phyloP scores from a whole-genome alignment of 1,139 yeast species.

The Blastobotrys illinoisensis region DNA sequence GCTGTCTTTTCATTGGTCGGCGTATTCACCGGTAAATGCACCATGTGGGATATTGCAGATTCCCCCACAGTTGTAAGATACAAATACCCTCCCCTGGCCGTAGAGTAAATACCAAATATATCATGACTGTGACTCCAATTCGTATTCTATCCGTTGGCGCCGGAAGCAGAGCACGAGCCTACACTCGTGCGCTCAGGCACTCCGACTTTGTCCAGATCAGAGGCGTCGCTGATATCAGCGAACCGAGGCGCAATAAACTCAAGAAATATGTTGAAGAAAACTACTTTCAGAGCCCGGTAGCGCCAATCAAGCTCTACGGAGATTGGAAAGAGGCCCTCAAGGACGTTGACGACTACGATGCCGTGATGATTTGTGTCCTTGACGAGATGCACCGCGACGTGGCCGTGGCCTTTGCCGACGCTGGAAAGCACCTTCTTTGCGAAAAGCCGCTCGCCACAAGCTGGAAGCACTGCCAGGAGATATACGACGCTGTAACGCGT shows the following conservation, averaged over 20 bases:
- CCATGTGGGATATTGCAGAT: not conserved
- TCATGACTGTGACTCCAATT: conserved; percentile 4
- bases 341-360: conserved; percentile 21
- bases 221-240: conserved; percentile 23
- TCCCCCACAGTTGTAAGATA: not conserved
- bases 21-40: not conserved
- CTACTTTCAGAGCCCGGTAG: conserved; percentile 2
- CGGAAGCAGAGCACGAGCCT: conserved; percentile 25
- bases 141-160: conserved; percentile 22
- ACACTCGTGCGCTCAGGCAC: conserved; percentile 20
- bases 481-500: conserved; percentile 21
- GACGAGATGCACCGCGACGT: conserved; percentile 27
- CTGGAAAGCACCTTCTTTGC: conserved; percentile 25
- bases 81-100: not conserved
- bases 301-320: conserved; percentile 16
- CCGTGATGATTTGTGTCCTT: conserved; percentile 22
- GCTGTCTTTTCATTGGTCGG: not conserved
- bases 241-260: conserved; percentile 16
- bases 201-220: conserved; percentile 18
- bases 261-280: not conserved
- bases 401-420: conserved; percentile 25
- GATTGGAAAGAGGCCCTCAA: conserved; percentile 20
- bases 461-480: conserved; percentile 23
- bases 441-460: conserved; percentile 29
- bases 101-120: not conserved